Conservation (phyloP, 352 stramenopile genomes). For the Pythium coloratum region DNA sequence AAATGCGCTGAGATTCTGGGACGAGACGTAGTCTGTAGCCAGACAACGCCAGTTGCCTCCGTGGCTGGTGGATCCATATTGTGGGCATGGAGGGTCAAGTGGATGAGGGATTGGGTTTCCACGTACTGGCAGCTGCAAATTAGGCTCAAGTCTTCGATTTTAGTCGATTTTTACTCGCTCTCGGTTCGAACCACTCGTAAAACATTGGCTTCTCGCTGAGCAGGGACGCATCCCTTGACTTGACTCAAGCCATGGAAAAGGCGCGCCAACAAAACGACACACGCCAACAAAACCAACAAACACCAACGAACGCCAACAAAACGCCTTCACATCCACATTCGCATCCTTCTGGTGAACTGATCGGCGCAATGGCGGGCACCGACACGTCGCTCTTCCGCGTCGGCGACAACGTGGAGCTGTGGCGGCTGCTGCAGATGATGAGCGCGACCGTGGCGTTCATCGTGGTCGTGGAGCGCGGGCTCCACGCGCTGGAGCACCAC, state of each 20-base stretch:
- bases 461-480: constrained; percentile 41
- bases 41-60: no score
- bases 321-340: background rate
- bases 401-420: constrained; percentile 53
- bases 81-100: background rate
- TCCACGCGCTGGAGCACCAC: constrained; percentile 52
- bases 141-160: background rate
- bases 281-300: background rate
- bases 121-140: background rate
- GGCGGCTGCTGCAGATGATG: constrained; percentile 46
- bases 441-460: constrained; percentile 51
- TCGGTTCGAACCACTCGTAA: no score
- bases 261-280: no score
- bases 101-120: background rate
- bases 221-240: background rate
- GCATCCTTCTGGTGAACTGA: background rate
- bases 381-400: constrained; percentile 53
- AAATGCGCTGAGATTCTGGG: no score
- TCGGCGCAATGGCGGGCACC: constrained; percentile 11
- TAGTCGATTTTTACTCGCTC: background rate
- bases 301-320: background rate
- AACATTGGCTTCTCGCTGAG: background rate
- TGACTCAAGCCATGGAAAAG: background rate
- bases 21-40: no score
- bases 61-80: no score